These are phyloP conservation scores for Aspergillus wentii DNA, from an alignment of 495 filamentous ascomycete genomes.

Conservation along the genomic window DNA sequence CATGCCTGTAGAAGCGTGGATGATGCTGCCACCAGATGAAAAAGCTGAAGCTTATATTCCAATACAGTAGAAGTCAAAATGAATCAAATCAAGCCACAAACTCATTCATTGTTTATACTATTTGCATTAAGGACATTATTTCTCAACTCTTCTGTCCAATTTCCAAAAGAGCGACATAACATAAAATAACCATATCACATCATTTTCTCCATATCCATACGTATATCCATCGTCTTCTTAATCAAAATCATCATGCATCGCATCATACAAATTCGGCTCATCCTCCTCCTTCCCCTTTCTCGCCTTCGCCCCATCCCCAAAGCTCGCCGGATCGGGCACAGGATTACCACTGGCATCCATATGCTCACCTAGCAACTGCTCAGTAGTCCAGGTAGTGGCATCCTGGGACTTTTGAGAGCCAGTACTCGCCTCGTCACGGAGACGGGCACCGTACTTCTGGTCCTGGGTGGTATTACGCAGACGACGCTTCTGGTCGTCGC, in stretches of 20 bases:
- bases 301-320: constrained; percentile 14
- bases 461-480: constrained; percentile 18
- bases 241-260: constrained; percentile 32
- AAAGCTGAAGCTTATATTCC: too few species aligned
- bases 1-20: too few species aligned
- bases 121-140: too few species aligned
- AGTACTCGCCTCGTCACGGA: constrained; percentile 5
- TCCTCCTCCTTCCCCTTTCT: constrained; percentile 15
- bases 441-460: constrained; percentile 8
- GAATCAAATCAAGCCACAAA: too few species aligned
- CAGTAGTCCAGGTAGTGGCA: constrained; percentile 16
- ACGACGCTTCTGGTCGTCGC: constrained; percentile 17
- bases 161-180: too few species aligned
- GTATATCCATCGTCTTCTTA: too few species aligned
- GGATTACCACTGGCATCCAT: constrained; percentile 32
- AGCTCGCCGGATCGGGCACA: constrained; percentile 24
- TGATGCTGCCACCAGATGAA: too few species aligned
- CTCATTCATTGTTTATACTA: too few species aligned
- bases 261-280: constrained; percentile 22
- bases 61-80: too few species aligned
- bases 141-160: too few species aligned
- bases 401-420: constrained; percentile 9
- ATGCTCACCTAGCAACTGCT: constrained; percentile 19
- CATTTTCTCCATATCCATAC: too few species aligned
- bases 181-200: too few species aligned